phyloP scores from a whole-genome alignment of 2,329 filamentous ascomycete species.

The Ophiocordyceps unilateralis region DNA sequence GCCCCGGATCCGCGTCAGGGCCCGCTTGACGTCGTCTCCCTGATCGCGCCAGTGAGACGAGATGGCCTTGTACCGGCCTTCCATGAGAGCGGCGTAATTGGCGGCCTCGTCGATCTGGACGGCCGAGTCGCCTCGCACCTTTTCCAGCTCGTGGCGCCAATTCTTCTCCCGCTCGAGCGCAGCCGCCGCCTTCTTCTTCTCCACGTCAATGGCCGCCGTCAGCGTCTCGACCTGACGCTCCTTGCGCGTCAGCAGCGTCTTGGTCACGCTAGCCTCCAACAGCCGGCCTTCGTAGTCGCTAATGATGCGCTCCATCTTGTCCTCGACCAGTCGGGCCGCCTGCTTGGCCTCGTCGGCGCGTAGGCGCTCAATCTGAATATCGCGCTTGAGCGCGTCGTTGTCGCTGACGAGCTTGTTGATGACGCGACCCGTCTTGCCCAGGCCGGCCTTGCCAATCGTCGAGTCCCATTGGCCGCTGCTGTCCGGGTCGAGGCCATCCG shows the following conservation, averaged over 20 bases:
- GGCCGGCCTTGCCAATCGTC: conserved; percentile 49
- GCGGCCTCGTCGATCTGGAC: conserved; percentile 49
- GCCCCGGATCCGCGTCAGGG: conserved; percentile 28
- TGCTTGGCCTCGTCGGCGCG: conserved; percentile 55
- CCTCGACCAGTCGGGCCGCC: conserved; percentile 47
- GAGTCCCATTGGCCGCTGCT: conserved; percentile 38
- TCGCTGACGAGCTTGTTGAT: conserved; percentile 71
- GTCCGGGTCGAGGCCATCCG: conserved; percentile 16
- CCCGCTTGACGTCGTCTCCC: conserved; percentile 40
- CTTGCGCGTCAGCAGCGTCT: conserved; percentile 51
- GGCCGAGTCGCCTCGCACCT: conserved; percentile 39
- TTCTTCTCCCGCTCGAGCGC: conserved; percentile 42
- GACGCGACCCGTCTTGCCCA: conserved; percentile 60
- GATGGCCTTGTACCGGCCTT: conserved; percentile 53
- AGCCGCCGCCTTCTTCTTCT: conserved; percentile 41
- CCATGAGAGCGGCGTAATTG: conserved; percentile 46
- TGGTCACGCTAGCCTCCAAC: conserved; percentile 54
- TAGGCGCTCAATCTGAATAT: conserved; percentile 48
- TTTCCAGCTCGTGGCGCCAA: conserved; percentile 49
- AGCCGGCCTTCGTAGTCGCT: conserved; percentile 53
- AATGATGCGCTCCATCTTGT: conserved; percentile 51
- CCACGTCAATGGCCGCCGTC: conserved; percentile 43
- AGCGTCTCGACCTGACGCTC: conserved; percentile 59
- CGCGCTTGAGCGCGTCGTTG: conserved; percentile 60
- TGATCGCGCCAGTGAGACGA: conserved; percentile 50